Conservation (phyloP, 306 rosid genomes). For the Fragaria ananassa region DNA sequence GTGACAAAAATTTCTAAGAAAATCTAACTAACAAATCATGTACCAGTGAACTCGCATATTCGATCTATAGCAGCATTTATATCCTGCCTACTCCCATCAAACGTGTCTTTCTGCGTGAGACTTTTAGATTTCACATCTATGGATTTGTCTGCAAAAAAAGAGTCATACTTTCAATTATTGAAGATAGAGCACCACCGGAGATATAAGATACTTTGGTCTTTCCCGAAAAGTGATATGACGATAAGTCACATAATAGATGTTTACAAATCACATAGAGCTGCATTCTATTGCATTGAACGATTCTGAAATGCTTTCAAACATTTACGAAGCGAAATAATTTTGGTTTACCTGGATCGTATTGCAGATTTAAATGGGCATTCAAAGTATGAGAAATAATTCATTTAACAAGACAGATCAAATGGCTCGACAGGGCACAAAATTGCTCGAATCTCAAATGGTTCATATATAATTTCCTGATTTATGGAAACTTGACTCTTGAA, state of each 20-base stretch:
- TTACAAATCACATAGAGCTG: neutral
- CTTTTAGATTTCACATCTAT: constrained; percentile 65
- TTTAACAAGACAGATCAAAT: neutral
- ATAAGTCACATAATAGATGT: neutral
- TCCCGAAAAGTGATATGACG: neutral
- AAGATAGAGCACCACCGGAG: neutral
- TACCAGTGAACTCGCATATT: constrained; percentile 90
- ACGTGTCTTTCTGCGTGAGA: constrained; percentile 54
- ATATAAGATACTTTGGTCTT: neutral
- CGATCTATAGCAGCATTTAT: constrained; percentile 84
- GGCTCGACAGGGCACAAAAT: neutral
- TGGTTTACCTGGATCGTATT: neutral
- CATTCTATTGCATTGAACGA: neutral
- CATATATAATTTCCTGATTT: neutral
- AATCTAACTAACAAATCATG: neutral
- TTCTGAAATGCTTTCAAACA: neutral
- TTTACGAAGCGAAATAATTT: neutral
- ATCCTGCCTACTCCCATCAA: constrained; percentile 86
- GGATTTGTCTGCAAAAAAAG: constrained; percentile 56
- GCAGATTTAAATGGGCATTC: neutral
- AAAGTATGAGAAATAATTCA: neutral
- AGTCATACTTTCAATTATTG: constrained; percentile 13
- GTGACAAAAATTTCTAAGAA: neutral
- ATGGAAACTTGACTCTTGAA: neutral
- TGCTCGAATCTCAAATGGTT: neutral